phyloP scores from a whole-genome alignment of 257 asterid species.

The Linaria vulgaris region DNA sequence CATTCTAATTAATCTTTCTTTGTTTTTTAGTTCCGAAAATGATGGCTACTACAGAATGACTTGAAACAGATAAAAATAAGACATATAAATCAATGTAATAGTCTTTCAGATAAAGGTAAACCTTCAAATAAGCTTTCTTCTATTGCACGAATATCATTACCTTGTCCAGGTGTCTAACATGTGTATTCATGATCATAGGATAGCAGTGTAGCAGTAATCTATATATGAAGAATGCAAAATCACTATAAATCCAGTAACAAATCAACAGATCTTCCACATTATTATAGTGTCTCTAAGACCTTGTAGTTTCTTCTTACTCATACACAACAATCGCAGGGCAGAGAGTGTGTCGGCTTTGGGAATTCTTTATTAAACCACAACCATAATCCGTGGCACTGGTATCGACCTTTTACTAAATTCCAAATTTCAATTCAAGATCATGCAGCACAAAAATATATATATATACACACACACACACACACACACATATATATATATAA shows the following conservation, averaged over 20 bases:
- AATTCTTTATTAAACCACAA: not conserved
- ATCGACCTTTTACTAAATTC: not conserved
- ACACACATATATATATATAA: not conserved
- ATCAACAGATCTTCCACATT: not conserved
- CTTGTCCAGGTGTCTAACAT: constrained; percentile 17
- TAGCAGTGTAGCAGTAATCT: not conserved
- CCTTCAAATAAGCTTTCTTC: not conserved
- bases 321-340: not conserved
- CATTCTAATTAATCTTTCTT: not conserved
- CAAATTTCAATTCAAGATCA: constrained; percentile 23
- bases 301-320: not conserved
- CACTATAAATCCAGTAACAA: not conserved
- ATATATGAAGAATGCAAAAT: not conserved
- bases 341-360: not conserved
- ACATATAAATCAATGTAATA: not conserved
- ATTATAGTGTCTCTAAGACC: not conserved
- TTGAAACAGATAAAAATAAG: too few relatives aligned
- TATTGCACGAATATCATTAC: not conserved
- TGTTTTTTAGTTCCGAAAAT: not conserved
- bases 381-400: constrained; percentile 8
- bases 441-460: not conserved
- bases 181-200: not conserved
- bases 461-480: not conserved
- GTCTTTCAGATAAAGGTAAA: not conserved
- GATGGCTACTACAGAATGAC: not conserved